Evolutionary conservation across 495 filamentous ascomycete species (phyloP), one percentile per base, ranked within the genome.

Genomic region (Penicillium soppii): DNA sequence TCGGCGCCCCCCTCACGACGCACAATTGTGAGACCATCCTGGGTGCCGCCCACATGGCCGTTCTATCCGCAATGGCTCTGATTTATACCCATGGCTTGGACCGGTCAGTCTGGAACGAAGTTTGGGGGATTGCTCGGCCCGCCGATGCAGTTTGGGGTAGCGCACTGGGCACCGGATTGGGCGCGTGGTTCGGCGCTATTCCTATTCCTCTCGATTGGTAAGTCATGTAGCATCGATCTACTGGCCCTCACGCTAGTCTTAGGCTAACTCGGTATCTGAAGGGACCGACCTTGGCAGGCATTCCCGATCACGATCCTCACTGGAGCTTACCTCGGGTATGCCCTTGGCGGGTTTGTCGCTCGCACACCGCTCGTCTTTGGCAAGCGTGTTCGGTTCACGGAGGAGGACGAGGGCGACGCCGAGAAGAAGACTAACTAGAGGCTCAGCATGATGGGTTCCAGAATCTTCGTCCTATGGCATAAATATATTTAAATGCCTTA

Each of bases 141-240:
- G 67, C 65, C 0, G 67, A 73, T 61, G 60, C 65, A 4, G 66
- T 75, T 4, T 74, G 66, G 57, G 75, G 63, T 4, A 70, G 68
- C 17, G 71, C 69, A 15, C 47, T 80, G 19, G 79, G 77, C 7
- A 69, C 74, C 5, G 58, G 71, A 9, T 63, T 91, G 25, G 79
- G 76, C 5, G 77, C 74, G 77, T 74, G 90, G 89, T 56, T 91
- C 75, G 50, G 77, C 74, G 57, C 66, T 81, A 84, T 97, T 27
- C 95, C 95, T 1, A 97, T 98, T 63, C 95, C 94, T 16, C 72
- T 98, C 54, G 94, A 97, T 66, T 97, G 92, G 90, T 90, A 76
- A 61, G 76, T 76, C 33, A 19, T 36, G 23, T 43, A 23, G n/a
- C n/a, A n/a, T n/a, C n/a, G n/a, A n/a, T 43, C 20, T 54, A 39